Conservation (phyloP, 192 early-diverging fungal genomes). For the Oehlia diaphana region DNA sequence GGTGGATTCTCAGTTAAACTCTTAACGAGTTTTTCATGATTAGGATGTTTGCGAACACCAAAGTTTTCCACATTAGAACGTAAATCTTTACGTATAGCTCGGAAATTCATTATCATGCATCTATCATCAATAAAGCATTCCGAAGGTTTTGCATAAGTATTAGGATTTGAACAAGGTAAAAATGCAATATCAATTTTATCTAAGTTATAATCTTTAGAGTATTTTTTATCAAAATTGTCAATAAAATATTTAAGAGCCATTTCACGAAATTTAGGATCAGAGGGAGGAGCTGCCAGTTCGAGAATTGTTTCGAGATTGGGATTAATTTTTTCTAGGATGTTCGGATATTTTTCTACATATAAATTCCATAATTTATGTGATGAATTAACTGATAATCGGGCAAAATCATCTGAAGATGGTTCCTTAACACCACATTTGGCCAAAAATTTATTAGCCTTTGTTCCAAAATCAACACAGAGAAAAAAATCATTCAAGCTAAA, state of each 20-base stretch:
- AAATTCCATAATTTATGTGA: slow-evolving; percentile 61
- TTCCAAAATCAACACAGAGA: slow-evolving; percentile 69
- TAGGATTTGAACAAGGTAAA: slow-evolving; percentile 51
- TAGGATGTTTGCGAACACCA: slow-evolving; percentile 64
- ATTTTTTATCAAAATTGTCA: slow-evolving; percentile 63
- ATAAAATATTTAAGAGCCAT: slow-evolving; percentile 69
- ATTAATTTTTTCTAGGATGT: neutral
- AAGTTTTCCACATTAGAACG: slow-evolving; percentile 55
- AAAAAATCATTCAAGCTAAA: slow-evolving; percentile 56
- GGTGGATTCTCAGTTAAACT: slow-evolving; percentile 40
- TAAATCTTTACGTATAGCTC: slow-evolving; percentile 60
- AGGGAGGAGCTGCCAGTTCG: slow-evolving; percentile 37
- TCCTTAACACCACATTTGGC: slow-evolving; percentile 82
- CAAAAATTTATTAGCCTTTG: slow-evolving; percentile 70
- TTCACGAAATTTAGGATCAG: slow-evolving; percentile 39
- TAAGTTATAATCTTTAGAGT: slow-evolving; percentile 51
- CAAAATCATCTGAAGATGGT: slow-evolving; percentile 73
- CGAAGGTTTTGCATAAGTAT: slow-evolving; percentile 50
- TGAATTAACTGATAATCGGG: slow-evolving; percentile 57
- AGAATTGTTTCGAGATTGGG: slow-evolving; percentile 46
- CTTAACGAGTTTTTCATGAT: slow-evolving; percentile 36
- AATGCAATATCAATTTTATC: slow-evolving; percentile 52
- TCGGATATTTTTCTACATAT: slow-evolving; percentile 55
- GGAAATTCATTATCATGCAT: slow-evolving; percentile 64
- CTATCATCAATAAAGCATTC: slow-evolving; percentile 66